These are phyloP conservation scores for Mycena indigotica DNA, from an alignment of 768 basidiomycete genomes.

Conservation along the genomic window DNA sequence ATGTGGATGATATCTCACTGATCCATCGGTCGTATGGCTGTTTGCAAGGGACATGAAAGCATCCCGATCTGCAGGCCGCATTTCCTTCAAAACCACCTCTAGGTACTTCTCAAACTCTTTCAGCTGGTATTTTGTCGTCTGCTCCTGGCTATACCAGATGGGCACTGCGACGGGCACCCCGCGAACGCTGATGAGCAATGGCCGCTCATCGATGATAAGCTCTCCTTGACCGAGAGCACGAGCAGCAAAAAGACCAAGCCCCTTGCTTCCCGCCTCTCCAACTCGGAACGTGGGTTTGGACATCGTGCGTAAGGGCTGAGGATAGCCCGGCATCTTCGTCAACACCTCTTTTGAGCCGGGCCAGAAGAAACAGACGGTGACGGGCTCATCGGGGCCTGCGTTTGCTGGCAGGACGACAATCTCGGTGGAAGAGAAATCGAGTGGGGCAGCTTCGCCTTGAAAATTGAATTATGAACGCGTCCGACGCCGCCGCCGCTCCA, in stretches of 20 bases:
- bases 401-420: not conserved
- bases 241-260: conserved; percentile 17
- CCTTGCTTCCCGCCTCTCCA: conserved; percentile 4
- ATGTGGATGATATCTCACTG: no score
- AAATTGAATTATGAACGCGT: no score
- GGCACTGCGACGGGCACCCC: conserved; percentile 4
- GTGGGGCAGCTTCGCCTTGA: no score
- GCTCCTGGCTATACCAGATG: no score
- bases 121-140: not conserved
- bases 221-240: conserved; percentile 15
- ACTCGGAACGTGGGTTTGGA: conserved; percentile 16
- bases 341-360: not conserved
- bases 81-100: not conserved
- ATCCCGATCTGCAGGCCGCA: conserved; percentile 4
- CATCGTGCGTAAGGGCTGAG: no score
- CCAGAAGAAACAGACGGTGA: not conserved
- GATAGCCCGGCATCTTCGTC: not conserved
- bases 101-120: not conserved
- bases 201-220: conserved; percentile 21
- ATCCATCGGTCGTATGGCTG: conserved; percentile 1
- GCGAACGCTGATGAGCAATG: conserved; percentile 10
- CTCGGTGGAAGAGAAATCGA: no score
- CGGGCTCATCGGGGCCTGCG: not conserved
- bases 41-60: conserved; percentile 16
- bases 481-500: no score